A percentile compares a stretch with the other conserved stretches of the same genome.
These are phyloP conservation scores for Aspergillus ellipticus DNA, from an alignment of 495 filamentous ascomycete species.

Conservation along the genomic window DNA sequence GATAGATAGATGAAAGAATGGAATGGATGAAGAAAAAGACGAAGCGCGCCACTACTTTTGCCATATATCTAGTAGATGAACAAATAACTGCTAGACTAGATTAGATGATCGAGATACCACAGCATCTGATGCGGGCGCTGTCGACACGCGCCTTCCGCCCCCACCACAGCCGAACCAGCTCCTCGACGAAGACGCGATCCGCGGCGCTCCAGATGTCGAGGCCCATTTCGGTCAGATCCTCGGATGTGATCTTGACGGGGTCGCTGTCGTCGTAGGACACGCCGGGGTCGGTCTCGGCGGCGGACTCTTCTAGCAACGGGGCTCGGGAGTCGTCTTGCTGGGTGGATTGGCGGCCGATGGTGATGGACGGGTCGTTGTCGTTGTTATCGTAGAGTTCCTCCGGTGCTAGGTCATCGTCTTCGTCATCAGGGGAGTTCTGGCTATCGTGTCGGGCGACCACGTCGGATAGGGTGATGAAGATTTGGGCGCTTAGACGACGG, in stretches of 20 bases:
- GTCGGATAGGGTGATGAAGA: slow-evolving; percentile 64
- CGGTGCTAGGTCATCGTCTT: slow-evolving; percentile 34
- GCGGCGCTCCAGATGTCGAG: slow-evolving; percentile 81
- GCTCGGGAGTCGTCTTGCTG: slow-evolving; percentile 25
- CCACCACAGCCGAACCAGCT: slow-evolving; percentile 68
- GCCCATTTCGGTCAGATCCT: slow-evolving; percentile 75
- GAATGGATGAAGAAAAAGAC: not conserved
- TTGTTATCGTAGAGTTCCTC: slow-evolving; percentile 32
- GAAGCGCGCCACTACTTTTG: not conserved
- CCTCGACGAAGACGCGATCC: slow-evolving; percentile 70
- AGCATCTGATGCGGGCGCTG: slow-evolving; percentile 71
- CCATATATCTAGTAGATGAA: not conserved
- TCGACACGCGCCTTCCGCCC: slow-evolving; percentile 63
- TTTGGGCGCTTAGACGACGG: slow-evolving; percentile 72
- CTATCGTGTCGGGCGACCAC: slow-evolving; percentile 53
- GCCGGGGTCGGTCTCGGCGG: not conserved
- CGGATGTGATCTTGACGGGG: slow-evolving; percentile 56
- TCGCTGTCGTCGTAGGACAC: slow-evolving; percentile 14
- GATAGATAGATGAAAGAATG: not conserved
- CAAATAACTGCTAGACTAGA: not conserved
- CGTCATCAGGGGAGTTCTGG: slow-evolving; percentile 51
- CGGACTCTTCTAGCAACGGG: slow-evolving; percentile 25
- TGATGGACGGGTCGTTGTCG: slow-evolving; percentile 19
- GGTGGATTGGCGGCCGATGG: slow-evolving; percentile 29
- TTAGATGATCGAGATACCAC: slow-evolving; percentile 75